Evolutionary conservation across 768 basidiomycete genomes (phyloP), one percentile per base, ranked within the genome.

Genomic region (Mycena galericulata): DNA sequence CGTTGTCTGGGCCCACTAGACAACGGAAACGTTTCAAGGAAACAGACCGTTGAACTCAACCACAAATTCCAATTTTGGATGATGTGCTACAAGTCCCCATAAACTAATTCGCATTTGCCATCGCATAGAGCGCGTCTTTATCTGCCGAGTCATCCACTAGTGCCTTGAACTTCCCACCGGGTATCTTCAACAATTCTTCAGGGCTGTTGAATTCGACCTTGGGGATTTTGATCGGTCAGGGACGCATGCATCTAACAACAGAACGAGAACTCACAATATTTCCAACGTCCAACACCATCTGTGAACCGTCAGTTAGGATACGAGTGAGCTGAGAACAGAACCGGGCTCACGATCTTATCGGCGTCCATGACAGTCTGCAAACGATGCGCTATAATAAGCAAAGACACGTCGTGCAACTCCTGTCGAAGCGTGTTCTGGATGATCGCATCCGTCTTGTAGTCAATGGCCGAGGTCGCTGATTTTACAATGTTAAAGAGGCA

Each of bases 241-340:
- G 34, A 6, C n/a, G n/a, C n/a, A n/a, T n/a, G n/a, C 34, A 36
- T 36, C 6, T 36, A 36, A 36, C 34, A 36, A 36, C 14, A 36
- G 34, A 36, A 36, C 14, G 34, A n/a, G n/a, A 36, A 7, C 66
- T 72, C 45, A 76, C 77, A 36, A 86, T 68, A 62, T 79, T 77
- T 1, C 86, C 86, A 3, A 81, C 83, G 34, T 84, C 84, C 5
- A 86, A 75, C 6, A 79, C 77, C 76, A 86, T 75, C 77, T 78
- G 59, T 6, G 57, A 22, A 11, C 9, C 10, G 9, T 65, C 14
- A 60, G 54, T 43, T 22, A 72, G 26, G 2, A 8, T 75, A 10
- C 7, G 9, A 24, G 20, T 43, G 9, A 56, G 79, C 1, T 12
- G 10, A 78, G 29, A 59, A 58, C 29, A 73, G 22, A 27, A 43